Percentiles rank a stretch among this genome's conserved stretches.
phyloP scores from a whole-genome alignment of 129 eudicot species.

The Silybum marianum region DNA sequence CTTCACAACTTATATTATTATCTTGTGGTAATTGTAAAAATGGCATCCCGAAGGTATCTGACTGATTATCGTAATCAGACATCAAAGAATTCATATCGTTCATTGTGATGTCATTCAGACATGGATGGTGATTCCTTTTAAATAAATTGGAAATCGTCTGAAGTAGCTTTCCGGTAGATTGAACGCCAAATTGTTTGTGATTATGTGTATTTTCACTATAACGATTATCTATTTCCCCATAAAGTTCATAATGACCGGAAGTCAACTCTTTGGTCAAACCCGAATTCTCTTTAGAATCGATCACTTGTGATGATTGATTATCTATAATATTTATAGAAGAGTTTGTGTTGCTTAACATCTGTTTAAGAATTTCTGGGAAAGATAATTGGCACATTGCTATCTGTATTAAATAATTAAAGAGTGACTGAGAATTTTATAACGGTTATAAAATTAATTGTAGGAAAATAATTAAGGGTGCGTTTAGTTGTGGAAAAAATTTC shows the following conservation, averaged over 20 bases:
- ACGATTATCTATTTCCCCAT: conserved; percentile 46
- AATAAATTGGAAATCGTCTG: conserved; percentile 64
- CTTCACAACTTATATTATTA: conserved; percentile 75
- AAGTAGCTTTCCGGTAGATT: conserved; percentile 60
- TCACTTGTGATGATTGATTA: conserved; percentile 22
- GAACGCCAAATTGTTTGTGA: conserved; percentile 35
- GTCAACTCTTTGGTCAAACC: conserved; percentile 26
- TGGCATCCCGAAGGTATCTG: conserved; percentile 96
- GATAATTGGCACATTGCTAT: conserved; percentile 84
- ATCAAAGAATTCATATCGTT: conserved; percentile 68
- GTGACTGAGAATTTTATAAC: conserved; percentile 7
- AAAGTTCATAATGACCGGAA: conserved; percentile 49
- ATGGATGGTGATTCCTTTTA: conserved; percentile 75
- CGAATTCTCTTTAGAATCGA: conserved; percentile 26
- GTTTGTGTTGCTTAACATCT: conserved; percentile 62
- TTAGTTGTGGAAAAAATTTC: too few species aligned
- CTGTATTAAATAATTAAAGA: conserved; percentile 46
- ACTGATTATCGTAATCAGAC: conserved; percentile 83
- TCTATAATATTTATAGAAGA: conserved; percentile 17
- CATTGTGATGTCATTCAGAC: conserved; percentile 62
- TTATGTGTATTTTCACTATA: conserved; percentile 40
- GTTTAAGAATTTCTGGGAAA: conserved; percentile 86
- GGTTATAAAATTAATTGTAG: too few species aligned
- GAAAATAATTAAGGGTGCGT: too few species aligned
- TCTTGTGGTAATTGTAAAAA: conserved; percentile 81